Evolutionary conservation across 1,139 yeast species (phyloP).

Genomic region (Candida labiduridarum): DNA sequence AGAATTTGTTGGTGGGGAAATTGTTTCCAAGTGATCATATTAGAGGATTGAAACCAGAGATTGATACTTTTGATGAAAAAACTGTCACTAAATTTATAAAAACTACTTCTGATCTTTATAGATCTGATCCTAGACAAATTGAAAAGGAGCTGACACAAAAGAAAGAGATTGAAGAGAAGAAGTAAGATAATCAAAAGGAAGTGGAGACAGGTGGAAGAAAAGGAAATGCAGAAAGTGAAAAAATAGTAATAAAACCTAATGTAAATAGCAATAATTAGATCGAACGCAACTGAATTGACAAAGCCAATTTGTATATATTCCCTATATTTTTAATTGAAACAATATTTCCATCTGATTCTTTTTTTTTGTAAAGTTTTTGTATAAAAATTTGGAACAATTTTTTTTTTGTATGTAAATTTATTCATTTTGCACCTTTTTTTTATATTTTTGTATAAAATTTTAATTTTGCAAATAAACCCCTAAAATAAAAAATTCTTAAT

Average conservation of each 20-base stretch:
- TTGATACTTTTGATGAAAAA: constrained; percentile 25
- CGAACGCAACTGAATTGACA: background rate
- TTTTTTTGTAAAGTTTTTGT: too few relatives aligned
- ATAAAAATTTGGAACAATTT: too few relatives aligned
- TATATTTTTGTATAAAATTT: background rate
- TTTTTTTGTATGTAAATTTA: background rate
- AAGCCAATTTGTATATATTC: background rate
- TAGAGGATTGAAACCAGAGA: constrained; percentile 38
- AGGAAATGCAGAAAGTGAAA: background rate
- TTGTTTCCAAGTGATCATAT: constrained; percentile 66
- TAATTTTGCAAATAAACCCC: background rate
- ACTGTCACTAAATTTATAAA: constrained; percentile 29
- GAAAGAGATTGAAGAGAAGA: background rate
- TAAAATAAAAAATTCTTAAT: background rate
- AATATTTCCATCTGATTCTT: too few relatives aligned
- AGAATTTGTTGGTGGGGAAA: constrained; percentile 74
- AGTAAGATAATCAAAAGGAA: too few relatives aligned
- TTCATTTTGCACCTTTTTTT: background rate
- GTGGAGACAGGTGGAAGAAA: background rate
- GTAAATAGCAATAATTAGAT: background rate
- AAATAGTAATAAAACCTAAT: background rate
- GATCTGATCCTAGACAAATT: constrained; percentile 24
- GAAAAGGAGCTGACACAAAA: background rate
- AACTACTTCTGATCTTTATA: constrained; percentile 33
- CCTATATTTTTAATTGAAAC: background rate